Evolutionary conservation across 495 filamentous ascomycete species (phyloP), one percentile per base, ranked within the genome.

Genomic region (Hypoxylon crocopeplum): DNA sequence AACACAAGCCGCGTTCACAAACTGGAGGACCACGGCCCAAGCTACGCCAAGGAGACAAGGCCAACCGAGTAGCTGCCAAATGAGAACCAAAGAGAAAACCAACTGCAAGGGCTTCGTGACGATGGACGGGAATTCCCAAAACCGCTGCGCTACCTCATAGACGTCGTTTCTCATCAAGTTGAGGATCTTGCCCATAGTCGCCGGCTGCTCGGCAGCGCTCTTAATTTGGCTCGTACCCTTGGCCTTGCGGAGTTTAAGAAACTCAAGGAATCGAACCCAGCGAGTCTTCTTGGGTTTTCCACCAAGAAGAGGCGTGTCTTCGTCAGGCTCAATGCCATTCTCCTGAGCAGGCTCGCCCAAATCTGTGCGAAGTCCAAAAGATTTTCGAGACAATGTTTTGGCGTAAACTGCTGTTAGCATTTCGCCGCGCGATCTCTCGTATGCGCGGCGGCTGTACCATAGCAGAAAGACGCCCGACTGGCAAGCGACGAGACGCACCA

Each of bases 351-450:
- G 8, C 13, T 63, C 54, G 8, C 16, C 48, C 29, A 66, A 19
- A 17, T 66, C 59, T 36, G 49, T 56, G 20, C 42, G 65, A 25
- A 66, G 65, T 13, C 68, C 68, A 48, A 89, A 80, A 0, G 90
- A 82, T 71, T 93, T 93, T 25, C 91, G 76, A 4, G 84, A 82
- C 7, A 94, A 71, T 0, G 89, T 90, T 72, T 95, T 95, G 67
- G 92, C 90, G 51, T 92, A 92, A 20, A 94, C 77, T 84, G 91
- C 92, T 48, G 90, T 93, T 42, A 95, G 87, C 85, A 93, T 86
- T 67, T 93, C 90, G 7, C 91, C 91, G 36, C 91, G 76, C 4
- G 88, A 89, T 42, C 90, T 77, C 64, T 95, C 91, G 61, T 93
- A 95, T 51, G 80, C 80, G 30, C 90, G 81, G 41, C 91, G 80